Evolutionary conservation across 208 protist genomes (phyloP).

Genomic region (Lotmaria passim): DNA sequence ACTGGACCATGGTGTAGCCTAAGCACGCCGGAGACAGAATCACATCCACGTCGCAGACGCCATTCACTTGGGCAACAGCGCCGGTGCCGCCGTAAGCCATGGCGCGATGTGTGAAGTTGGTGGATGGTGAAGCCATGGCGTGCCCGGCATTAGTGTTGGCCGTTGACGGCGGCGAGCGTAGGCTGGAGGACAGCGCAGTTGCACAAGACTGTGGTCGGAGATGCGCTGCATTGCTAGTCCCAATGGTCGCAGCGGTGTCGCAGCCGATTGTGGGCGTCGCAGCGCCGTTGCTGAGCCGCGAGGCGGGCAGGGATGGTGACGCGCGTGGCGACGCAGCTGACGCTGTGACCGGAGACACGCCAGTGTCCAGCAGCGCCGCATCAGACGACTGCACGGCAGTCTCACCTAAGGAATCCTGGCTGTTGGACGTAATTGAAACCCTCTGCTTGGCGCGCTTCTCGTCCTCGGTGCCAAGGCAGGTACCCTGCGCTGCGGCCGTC

Average conservation of each 20-base stretch:
- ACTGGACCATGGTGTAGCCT: conserved; percentile 82
- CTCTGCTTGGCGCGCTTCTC: not conserved
- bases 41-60: conserved; percentile 81
- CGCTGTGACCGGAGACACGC: not conserved
- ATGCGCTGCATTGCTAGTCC: not conserved
- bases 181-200: not conserved
- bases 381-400: not conserved
- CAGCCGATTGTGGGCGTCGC: not conserved
- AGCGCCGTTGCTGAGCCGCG: not conserved
- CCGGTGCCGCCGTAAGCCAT: conserved; percentile 58
- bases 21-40: conserved; percentile 74
- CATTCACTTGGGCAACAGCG: conserved; percentile 49
- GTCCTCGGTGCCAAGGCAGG: not conserved
- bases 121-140: conserved; percentile 1
- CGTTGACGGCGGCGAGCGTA: not conserved
- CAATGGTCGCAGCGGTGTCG: not conserved
- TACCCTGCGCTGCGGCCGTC: not conserved
- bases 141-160: not conserved
- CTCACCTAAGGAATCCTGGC: conserved; percentile 3
- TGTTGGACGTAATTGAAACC: not conserved
- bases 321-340: not conserved
- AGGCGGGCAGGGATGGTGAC: not conserved
- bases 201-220: not conserved
- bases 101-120: conserved; percentile 48
- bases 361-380: not conserved